phyloP scores from a whole-genome alignment of 306 rosid species.

The Cicer arietinum region DNA sequence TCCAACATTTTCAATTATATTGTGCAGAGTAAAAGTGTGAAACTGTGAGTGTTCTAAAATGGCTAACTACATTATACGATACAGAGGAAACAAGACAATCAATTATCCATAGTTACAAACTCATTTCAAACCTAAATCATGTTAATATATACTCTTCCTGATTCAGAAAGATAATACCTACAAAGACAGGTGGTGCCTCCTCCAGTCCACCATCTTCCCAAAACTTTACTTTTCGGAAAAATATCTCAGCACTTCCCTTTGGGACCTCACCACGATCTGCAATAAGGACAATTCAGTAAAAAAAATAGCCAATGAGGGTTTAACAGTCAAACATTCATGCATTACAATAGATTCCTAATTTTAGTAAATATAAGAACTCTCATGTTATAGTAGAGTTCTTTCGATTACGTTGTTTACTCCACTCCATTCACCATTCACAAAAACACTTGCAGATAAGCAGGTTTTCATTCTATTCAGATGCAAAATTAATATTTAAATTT shows the following conservation, averaged over 20 bases:
- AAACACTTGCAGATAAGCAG: slow-evolving; percentile 18
- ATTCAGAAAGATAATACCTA: slow-evolving; percentile 83
- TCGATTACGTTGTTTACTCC: slow-evolving; percentile 3
- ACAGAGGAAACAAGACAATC: slow-evolving; percentile 15
- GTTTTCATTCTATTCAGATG: slow-evolving; percentile 10
- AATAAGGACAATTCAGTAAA: slow-evolving; percentile 23
- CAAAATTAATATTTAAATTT: slow-evolving; percentile 12
- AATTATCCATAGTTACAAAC: slow-evolving; percentile 14
- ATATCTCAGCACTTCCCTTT: slow-evolving; percentile 80
- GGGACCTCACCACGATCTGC: slow-evolving; percentile 82
- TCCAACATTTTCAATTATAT: slow-evolving; percentile 14
- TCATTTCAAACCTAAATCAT: slow-evolving; percentile 35
- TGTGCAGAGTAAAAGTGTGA: not conserved
- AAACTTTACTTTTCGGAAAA: slow-evolving; percentile 84
- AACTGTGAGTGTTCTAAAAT: slow-evolving; percentile 11
- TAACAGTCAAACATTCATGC: slow-evolving; percentile 8
- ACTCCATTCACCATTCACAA: slow-evolving; percentile 9
- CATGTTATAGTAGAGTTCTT: not conserved
- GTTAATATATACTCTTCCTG: slow-evolving; percentile 42
- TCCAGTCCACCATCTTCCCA: slow-evolving; percentile 85
- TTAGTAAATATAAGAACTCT: slow-evolving; percentile 22
- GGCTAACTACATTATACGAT: slow-evolving; percentile 26
- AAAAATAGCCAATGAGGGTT: not conserved
- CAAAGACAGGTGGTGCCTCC: slow-evolving; percentile 98
- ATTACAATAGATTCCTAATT: slow-evolving; percentile 2